Conservation (phyloP, 1,284 basidiomycete species). For the Inonotus hispidus region DNA sequence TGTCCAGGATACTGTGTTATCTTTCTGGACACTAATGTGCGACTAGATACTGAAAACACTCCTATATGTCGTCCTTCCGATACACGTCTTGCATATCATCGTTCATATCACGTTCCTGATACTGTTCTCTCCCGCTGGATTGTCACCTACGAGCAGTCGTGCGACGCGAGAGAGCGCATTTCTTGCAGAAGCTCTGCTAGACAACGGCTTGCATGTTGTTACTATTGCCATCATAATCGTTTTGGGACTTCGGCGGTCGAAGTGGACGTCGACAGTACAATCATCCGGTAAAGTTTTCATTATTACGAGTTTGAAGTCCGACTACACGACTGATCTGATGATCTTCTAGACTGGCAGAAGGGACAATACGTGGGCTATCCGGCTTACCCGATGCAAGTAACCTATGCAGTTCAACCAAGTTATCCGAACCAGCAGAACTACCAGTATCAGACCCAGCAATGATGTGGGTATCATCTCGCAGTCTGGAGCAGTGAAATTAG, state of each 20-base stretch:
- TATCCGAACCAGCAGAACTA: too few species aligned
- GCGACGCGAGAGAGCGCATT: background rate
- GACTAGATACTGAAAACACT: background rate
- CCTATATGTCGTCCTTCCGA: background rate
- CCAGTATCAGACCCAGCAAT: too few species aligned
- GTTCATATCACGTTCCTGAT: background rate
- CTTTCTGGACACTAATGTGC: background rate
- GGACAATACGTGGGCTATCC: too few species aligned
- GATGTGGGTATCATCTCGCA: too few species aligned
- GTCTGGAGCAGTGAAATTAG: too few species aligned
- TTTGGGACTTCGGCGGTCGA: background rate
- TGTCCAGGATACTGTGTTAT: background rate
- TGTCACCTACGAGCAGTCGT: background rate
- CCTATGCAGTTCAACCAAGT: too few species aligned
- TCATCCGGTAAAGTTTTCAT: too few species aligned
- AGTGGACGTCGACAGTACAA: background rate
- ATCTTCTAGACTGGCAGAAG: too few species aligned
- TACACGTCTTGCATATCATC: background rate
- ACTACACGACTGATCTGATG: too few species aligned
- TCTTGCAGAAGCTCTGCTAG: background rate
- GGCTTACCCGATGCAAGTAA: too few species aligned
- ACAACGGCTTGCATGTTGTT: background rate
- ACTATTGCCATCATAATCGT: background rate
- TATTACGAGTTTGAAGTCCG: too few species aligned
- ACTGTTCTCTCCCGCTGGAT: background rate